phyloP scores from a whole-genome alignment of 2,329 filamentous ascomycete species.

The Juglanconis juglandina region DNA sequence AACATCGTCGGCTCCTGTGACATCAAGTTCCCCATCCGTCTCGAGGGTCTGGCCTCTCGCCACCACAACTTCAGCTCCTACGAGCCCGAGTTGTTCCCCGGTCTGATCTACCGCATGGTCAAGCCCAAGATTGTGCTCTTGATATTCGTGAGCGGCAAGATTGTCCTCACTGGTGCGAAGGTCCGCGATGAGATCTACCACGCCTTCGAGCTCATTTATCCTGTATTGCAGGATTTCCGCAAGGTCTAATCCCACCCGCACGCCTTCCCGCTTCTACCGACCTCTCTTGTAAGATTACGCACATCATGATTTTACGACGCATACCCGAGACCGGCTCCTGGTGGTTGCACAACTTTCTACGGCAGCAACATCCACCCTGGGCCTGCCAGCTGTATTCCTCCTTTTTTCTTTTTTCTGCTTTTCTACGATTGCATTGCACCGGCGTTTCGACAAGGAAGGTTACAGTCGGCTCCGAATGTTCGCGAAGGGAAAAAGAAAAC shows the following conservation, averaged over 20 bases:
- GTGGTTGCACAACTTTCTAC: conserved; percentile 4
- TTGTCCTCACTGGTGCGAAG: conserved; percentile 95
- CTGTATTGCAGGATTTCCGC: conserved; percentile 75
- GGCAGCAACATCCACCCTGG: conserved; percentile 7
- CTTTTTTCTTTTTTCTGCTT: conserved; percentile 16
- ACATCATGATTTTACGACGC: conserved; percentile 45
- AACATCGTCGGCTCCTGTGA: conserved; percentile 99
- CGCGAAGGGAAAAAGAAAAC: conserved; percentile 30
- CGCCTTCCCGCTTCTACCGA: conserved; percentile 3
- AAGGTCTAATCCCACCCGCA: conserved; percentile 42
- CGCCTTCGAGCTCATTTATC: conserved; percentile 95
- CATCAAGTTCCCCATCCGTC: conserved; percentile 97
- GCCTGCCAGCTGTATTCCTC: conserved; percentile 24
- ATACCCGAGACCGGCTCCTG: conserved; percentile 16
- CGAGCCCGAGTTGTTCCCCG: conserved; percentile 96
- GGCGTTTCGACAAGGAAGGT: conserved; percentile 43
- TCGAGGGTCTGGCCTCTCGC: conserved; percentile 91
- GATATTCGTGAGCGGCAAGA: conserved; percentile 98
- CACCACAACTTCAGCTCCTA: conserved; percentile 99
- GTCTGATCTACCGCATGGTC: conserved; percentile 99
- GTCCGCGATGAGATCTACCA: conserved; percentile 98
- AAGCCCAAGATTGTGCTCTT: conserved; percentile 98
- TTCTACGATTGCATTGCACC: conserved; percentile 33
- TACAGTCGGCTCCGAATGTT: conserved; percentile 18
- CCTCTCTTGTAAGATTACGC: conserved; percentile 20